Evolutionary conservation across 495 filamentous ascomycete species (phyloP).

Genomic region (Hypoxylon fuscum): DNA sequence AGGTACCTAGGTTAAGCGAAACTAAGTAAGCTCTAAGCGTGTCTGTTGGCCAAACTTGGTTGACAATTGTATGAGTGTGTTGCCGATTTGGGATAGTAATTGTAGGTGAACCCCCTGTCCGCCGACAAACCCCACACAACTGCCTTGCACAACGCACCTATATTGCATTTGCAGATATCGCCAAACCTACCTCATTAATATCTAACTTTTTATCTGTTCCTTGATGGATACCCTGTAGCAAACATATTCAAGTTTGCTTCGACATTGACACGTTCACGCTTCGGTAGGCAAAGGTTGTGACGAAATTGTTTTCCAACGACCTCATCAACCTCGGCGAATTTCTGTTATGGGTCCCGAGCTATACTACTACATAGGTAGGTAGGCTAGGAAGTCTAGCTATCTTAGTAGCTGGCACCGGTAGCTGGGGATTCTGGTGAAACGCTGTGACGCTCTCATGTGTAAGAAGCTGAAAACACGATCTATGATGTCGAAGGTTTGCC

Average conservation of each 20-base stretch:
- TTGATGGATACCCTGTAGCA: conserved; percentile 29
- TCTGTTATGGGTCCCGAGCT: not conserved
- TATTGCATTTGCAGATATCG: conserved; percentile 12
- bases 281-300: conserved; percentile 20
- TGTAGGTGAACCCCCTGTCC: not conserved
- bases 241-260: conserved; percentile 34
- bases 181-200: conserved; percentile 8
- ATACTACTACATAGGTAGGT: not conserved
- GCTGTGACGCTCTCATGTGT: conserved; percentile 29
- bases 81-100: conserved; percentile 20
- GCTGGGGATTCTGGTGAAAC: conserved; percentile 25
- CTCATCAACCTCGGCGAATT: conserved; percentile 26
- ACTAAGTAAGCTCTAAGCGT: too few species aligned
- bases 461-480: conserved; percentile 6
- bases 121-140: conserved; percentile 17
- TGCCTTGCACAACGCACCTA: not conserved
- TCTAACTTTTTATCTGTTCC: conserved; percentile 12
- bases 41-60: not conserved
- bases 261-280: not conserved
- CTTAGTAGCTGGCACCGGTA: conserved; percentile 32
- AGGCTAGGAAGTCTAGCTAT: conserved; percentile 24
- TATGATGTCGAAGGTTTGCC: conserved; percentile 18
- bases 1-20: conserved; percentile 9
- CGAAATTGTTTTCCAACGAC: conserved; percentile 2
- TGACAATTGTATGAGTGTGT: conserved; percentile 4